Base-by-base conservation (phyloP, 148 eudicot genomes). In the Cornus florida region DNA sequence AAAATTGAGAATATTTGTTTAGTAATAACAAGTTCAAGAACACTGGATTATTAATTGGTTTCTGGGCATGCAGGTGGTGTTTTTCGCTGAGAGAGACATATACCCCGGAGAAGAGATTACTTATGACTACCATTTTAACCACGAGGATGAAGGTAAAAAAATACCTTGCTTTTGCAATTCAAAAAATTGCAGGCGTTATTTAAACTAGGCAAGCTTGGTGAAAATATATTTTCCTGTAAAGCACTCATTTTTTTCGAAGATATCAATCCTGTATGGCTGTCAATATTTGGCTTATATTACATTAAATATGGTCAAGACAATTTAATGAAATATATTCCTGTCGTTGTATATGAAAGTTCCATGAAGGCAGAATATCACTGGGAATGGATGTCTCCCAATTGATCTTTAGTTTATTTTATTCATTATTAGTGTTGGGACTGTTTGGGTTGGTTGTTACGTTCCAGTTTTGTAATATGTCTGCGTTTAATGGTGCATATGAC, bases 41-140 rank as follows among this genome's bases (percentile, higher is more conserved):
- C 24, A 9, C 41, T 56, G 17, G 67, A 28, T 28, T 67, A 46
- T 7, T 69, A 43, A 69, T 23, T 56, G 39, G 70, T 56, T 13
- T 75, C 32, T 71, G 9, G 23, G 50, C 39, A 38, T 80, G 75
- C 85, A 92, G 97, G 97, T 92, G 59, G 91, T 92, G 19, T 92
- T 90, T 81, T 89, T 92, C 11, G 97, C 97, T 28, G 86, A 90
- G 81, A 87, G 93, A 78, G 97, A 92, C 82, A 90, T 92, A 71
- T 87, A 85, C 74, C 93, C 97, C 28, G 97, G 97, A 70, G 97
- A 92, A 79, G 97, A 92, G 88, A 85, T 92, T 41, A 92, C 97
- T 9, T 92, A 92, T 68, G 93, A 92, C 80, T 92, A 92, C 84
- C 92, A 92, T 85, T 92, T 92, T 81, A 92, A 84, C 79, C 86